A percentile compares a stretch with the other conserved stretches of the same genome.
Evolutionary conservation across 1,139 yeast species (phyloP).

Genomic region (Barnettozyma hawaiiensis): DNA sequence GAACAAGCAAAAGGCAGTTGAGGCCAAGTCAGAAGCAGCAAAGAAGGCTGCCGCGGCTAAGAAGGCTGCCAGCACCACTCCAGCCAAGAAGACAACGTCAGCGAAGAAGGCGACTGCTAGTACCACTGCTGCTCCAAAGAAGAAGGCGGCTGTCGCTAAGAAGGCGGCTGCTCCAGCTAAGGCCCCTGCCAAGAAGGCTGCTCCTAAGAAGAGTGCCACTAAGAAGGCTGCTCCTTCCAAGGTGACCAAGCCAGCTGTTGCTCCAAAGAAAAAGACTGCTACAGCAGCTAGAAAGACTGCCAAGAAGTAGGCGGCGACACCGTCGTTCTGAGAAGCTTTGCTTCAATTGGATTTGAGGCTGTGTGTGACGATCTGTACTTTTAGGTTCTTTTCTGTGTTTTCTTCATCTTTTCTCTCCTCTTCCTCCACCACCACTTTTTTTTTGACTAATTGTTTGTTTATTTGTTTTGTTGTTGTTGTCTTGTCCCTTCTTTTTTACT

Average conservation of each 20-base stretch:
- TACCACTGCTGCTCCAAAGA: constrained; percentile 10
- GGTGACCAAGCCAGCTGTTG: constrained; percentile 10
- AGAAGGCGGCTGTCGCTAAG: constrained; percentile 22
- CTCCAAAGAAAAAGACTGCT: too few relatives aligned
- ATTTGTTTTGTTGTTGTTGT: constrained; percentile 1
- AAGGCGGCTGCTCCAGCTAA: constrained; percentile 11
- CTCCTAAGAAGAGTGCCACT: constrained; percentile 10
- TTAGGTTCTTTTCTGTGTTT: neutral
- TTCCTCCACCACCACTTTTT: too few relatives aligned
- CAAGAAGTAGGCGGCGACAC: constrained; percentile 5
- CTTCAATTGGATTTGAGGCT: neutral
- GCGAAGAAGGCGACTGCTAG: constrained; percentile 27
- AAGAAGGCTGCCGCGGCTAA: constrained; percentile 25
- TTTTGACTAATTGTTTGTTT: constrained; percentile 1
- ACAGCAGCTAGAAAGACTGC: too few relatives aligned
- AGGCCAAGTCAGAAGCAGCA: constrained; percentile 21
- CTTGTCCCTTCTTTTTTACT: constrained; percentile 4
- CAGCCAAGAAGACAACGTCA: constrained; percentile 19
- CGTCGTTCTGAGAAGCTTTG: neutral
- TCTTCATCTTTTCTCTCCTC: too few relatives aligned
- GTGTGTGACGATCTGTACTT: constrained; percentile 1
- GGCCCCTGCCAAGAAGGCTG: constrained; percentile 5
- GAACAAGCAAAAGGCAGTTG: constrained; percentile 19
- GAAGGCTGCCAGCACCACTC: constrained; percentile 21
- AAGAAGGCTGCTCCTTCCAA: constrained; percentile 24